phyloP scores from a whole-genome alignment of 2,329 filamentous ascomycete species.

The Nemania serpens region DNA sequence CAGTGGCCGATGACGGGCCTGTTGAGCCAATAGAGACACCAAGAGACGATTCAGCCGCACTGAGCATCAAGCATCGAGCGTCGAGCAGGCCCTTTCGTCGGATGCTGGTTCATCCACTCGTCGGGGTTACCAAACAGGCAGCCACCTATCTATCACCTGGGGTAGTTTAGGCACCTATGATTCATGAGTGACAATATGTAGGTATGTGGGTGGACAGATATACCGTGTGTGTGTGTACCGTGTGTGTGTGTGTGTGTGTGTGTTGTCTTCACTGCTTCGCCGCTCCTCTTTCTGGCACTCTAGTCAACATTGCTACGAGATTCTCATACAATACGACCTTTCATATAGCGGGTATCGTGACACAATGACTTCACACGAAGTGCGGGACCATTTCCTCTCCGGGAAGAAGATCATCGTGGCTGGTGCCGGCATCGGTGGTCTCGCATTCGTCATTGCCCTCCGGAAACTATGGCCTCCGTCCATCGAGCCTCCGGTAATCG shows the following conservation, averaged over 20 bases:
- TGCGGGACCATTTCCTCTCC: conserved; percentile 23
- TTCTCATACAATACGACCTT: too few relatives aligned
- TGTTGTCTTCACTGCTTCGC: too few relatives aligned
- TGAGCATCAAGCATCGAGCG: too few relatives aligned
- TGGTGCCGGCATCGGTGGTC: conserved; percentile 51
- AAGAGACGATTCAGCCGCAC: neutral
- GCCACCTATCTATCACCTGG: neutral
- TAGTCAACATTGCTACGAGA: too few relatives aligned
- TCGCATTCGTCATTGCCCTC: conserved; percentile 48
- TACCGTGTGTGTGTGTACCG: too few relatives aligned
- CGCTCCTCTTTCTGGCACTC: too few relatives aligned
- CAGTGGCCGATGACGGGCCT: too few relatives aligned
- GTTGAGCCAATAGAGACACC: conserved; percentile 4
- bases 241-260: too few relatives aligned
- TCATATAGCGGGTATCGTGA: neutral
- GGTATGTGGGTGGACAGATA: neutral
- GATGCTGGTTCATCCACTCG: too few relatives aligned
- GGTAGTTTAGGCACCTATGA: too few relatives aligned
- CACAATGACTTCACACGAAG: conserved; percentile 1
- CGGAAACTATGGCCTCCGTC: conserved; percentile 45
- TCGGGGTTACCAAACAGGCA: conserved; percentile 3
- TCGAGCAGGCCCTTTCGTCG: neutral
- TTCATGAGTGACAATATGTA: neutral
- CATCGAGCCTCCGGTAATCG: conserved; percentile 41
- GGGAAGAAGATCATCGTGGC: conserved; percentile 50